Evolutionary conservation across 495 filamentous ascomycete genomes (phyloP).

Genomic region (Daldinia childiae): DNA sequence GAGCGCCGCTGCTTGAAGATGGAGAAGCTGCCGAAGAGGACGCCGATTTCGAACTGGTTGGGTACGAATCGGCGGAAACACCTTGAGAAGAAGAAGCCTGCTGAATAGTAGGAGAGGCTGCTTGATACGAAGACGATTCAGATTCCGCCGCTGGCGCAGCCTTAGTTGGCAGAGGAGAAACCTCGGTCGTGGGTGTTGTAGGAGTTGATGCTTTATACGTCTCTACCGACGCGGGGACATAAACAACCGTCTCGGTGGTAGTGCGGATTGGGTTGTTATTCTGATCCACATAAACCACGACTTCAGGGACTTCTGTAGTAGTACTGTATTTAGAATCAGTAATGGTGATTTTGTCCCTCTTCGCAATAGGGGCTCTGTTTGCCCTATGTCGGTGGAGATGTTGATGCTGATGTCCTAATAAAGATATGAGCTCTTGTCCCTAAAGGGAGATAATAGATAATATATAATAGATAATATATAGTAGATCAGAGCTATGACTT

Average conservation of each 20-base stretch:
- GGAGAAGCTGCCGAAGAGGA: slow-evolving; percentile 22
- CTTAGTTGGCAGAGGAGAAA: slow-evolving; percentile 25
- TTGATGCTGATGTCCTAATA: slow-evolving; percentile 39
- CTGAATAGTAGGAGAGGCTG: slow-evolving; percentile 6
- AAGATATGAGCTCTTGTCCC: slow-evolving; percentile 14
- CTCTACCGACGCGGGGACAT: slow-evolving; percentile 38
- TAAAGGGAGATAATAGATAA: not conserved
- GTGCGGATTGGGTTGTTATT: slow-evolving; percentile 63
- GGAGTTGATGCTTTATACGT: slow-evolving; percentile 13
- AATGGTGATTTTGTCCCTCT: slow-evolving; percentile 38
- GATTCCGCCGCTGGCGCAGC: slow-evolving; percentile 14
- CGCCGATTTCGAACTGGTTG: slow-evolving; percentile 14
- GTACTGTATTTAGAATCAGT: slow-evolving; percentile 31
- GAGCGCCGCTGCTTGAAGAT: slow-evolving; percentile 32
- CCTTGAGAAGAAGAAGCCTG: slow-evolving; percentile 27
- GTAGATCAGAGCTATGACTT: slow-evolving; percentile 21
- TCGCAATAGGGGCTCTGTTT: slow-evolving; percentile 22
- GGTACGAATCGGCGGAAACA: slow-evolving; percentile 29
- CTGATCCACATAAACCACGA: slow-evolving; percentile 73
- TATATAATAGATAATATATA: no score
- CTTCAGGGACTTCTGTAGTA: slow-evolving; percentile 51
- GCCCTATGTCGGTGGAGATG: slow-evolving; percentile 40
- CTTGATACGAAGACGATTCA: slow-evolving; percentile 7
- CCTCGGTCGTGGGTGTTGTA: slow-evolving; percentile 16
- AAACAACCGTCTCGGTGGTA: slow-evolving; percentile 44